Base-by-base conservation (phyloP, 2,329 filamentous ascomycete genomes). In the Alternaria brassicicola region DNA sequence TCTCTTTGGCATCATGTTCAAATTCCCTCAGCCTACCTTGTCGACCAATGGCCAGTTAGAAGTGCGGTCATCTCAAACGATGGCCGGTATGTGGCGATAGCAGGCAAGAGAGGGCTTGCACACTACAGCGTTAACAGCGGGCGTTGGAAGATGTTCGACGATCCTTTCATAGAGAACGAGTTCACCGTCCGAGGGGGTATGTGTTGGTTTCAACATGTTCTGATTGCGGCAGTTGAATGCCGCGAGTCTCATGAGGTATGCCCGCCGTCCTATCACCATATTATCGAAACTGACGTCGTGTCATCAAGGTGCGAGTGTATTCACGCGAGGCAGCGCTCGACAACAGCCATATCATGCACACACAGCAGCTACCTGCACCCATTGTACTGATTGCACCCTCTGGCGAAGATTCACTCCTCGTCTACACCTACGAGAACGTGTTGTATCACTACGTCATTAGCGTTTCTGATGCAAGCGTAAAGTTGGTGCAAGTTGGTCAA, bases 141-240 rank as follows among this genome's bases (percentile, higher is more conserved):
- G 26, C 86, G 95, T 57, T 99, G 95, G 95, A 97, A 96, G 75
- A 96, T 90, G 0, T 99, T 99, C 75, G 85, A 89, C 47, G 92
- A 93, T 68, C 85, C 88, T 25, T 86, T 85, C 28, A 85, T 89
- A 71, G 95, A 98, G 77, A 93, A 93, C 68, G 92, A 93, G 62
- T 99, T 99, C 73, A 88, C 92, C 23, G 92, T 99, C 13, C 85
- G 93, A 62, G 95, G 95, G 47, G 95, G 95, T 6, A 97, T 99
- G 93, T 98, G 94, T 75, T 99, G 95, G 95, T 93, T 96, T 74
- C 93, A 96, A 66, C 94, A 99, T 78, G 91, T 98, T 30, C 83
- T 99, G 17, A 91, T 98, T 55, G 93, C 93, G 36, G 93, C 94
- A 4, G 89, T 97, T n/a, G 95, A 99, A 77, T 88, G 87, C 52